Evolutionary conservation across 1,284 basidiomycete genomes (phyloP).

Genomic region (Naganishia albida): DNA sequence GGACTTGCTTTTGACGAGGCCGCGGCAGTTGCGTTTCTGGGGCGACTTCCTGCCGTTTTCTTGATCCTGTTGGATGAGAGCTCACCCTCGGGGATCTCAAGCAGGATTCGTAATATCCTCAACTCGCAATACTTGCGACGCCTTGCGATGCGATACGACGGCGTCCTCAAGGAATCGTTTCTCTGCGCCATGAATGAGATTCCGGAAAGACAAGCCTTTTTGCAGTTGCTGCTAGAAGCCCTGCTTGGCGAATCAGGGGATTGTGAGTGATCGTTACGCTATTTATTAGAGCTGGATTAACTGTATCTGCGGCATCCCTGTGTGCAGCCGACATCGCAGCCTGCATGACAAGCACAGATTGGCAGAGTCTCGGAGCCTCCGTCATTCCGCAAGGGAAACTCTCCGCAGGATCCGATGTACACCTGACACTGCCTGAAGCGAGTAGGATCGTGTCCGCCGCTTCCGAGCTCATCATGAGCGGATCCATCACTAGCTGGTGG

Average conservation of each 20-base stretch:
- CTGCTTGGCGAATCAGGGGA: neutral
- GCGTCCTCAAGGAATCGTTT: conserved; percentile 3
- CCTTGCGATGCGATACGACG: conserved; percentile 1
- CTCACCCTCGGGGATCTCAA: neutral
- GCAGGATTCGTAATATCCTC: neutral
- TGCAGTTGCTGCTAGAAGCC: neutral
- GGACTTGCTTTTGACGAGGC: neutral
- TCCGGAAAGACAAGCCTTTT: conserved; percentile 5
- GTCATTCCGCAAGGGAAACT: neutral
- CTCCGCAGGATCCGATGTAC: no score
- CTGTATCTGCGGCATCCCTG: no score
- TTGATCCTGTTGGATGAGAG: neutral
- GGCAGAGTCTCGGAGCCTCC: neutral
- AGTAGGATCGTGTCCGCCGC: conserved; percentile 1
- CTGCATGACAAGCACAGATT: conserved; percentile 1
- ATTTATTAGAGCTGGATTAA: neutral
- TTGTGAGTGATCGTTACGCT: neutral
- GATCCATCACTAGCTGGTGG: conserved; percentile 10
- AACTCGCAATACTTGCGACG: neutral
- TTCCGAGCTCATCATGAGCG: neutral
- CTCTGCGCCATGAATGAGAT: neutral
- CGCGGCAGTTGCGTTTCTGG: neutral
- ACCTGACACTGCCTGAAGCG: neutral
- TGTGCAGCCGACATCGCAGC: neutral
- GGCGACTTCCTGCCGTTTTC: conserved; percentile 1